Conservation (phyloP, 2,329 filamentous ascomycete species). For the Pestalotiopsis sp. region DNA sequence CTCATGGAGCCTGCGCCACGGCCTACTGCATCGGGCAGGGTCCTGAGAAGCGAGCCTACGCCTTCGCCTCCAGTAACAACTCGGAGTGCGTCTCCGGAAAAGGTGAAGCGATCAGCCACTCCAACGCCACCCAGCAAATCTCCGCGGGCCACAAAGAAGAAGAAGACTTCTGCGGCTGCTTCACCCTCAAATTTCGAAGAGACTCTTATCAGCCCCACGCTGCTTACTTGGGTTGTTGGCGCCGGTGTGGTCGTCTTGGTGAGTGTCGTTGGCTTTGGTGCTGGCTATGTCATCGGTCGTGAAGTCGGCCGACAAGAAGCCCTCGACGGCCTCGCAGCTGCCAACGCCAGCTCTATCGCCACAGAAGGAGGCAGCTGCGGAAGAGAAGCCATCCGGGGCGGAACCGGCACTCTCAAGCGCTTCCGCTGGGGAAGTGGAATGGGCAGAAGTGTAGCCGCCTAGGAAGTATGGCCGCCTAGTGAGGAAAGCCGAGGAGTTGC, state of each 20-base stretch:
- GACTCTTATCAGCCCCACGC: slow-evolving; percentile 58
- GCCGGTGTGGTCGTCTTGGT: slow-evolving; percentile 70
- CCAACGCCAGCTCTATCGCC: slow-evolving; percentile 40
- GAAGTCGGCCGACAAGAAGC: slow-evolving; percentile 67
- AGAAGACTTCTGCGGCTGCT: slow-evolving; percentile 44
- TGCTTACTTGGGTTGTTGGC: slow-evolving; percentile 67
- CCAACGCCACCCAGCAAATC: slow-evolving; percentile 39
- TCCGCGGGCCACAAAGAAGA: slow-evolving; percentile 60
- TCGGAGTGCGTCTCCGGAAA: slow-evolving; percentile 38
- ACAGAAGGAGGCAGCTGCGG: slow-evolving; percentile 53
- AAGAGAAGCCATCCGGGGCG: slow-evolving; percentile 54
- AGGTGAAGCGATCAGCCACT: slow-evolving; percentile 51
- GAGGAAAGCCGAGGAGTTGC: not conserved
- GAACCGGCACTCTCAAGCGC: slow-evolving; percentile 53
- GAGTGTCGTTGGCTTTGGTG: slow-evolving; percentile 70
- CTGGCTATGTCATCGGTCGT: slow-evolving; percentile 68
- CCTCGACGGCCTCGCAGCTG: slow-evolving; percentile 43
- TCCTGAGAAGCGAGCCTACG: slow-evolving; percentile 19
- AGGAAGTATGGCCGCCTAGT: slow-evolving; percentile 49
- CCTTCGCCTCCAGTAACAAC: slow-evolving; percentile 17
- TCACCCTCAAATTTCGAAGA: slow-evolving; percentile 38
- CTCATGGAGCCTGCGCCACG: slow-evolving; percentile 44
- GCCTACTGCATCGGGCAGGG: slow-evolving; percentile 21
- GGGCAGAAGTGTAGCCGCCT: slow-evolving; percentile 53
- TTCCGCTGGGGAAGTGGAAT: slow-evolving; percentile 57